Evolutionary conservation across 2,329 filamentous ascomycete species (phyloP).

Genomic region (Phialophora chinensis): DNA sequence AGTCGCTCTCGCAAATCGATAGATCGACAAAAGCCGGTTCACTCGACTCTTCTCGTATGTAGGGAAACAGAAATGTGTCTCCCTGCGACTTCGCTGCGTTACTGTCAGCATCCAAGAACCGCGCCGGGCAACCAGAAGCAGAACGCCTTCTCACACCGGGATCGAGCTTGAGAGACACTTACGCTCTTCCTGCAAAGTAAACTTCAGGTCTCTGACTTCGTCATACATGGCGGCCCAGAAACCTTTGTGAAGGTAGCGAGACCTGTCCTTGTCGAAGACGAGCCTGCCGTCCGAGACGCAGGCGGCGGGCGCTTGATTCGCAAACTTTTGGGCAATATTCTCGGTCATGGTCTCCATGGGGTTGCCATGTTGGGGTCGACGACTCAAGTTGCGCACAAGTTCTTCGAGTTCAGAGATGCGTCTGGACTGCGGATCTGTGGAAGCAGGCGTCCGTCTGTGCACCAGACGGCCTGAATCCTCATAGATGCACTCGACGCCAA

Average conservation of each 20-base stretch:
- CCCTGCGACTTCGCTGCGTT: neutral
- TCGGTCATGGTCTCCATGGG: slow-evolving; percentile 21
- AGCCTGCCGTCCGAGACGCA: slow-evolving; percentile 12
- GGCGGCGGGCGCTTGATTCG: neutral
- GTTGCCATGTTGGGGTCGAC: slow-evolving; percentile 15
- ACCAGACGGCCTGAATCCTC: slow-evolving; percentile 15
- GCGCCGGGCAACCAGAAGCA: neutral
- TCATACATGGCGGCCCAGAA: slow-evolving; percentile 27
- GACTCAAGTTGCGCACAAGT: slow-evolving; percentile 17
- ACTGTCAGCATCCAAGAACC: neutral
- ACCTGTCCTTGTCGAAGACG: slow-evolving; percentile 20
- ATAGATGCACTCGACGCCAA: slow-evolving; percentile 15
- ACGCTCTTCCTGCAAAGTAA: slow-evolving; percentile 18
- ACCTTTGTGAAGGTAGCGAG: slow-evolving; percentile 22
- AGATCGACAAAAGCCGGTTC: slow-evolving; percentile 9
- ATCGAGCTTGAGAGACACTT: neutral
- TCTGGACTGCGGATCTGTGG: slow-evolving; percentile 8
- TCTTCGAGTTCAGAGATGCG: slow-evolving; percentile 22
- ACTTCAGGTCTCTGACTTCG: slow-evolving; percentile 25
- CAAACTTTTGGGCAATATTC: slow-evolving; percentile 12
- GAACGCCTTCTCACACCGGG: neutral
- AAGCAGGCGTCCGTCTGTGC: slow-evolving; percentile 7
- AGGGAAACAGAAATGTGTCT: slow-evolving; percentile 14
- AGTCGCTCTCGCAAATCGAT: slow-evolving; percentile 15
- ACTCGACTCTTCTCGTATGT: neutral